Evolutionary conservation across 2,329 filamentous ascomycete species (phyloP).

Genomic region (Claviceps monticola): DNA sequence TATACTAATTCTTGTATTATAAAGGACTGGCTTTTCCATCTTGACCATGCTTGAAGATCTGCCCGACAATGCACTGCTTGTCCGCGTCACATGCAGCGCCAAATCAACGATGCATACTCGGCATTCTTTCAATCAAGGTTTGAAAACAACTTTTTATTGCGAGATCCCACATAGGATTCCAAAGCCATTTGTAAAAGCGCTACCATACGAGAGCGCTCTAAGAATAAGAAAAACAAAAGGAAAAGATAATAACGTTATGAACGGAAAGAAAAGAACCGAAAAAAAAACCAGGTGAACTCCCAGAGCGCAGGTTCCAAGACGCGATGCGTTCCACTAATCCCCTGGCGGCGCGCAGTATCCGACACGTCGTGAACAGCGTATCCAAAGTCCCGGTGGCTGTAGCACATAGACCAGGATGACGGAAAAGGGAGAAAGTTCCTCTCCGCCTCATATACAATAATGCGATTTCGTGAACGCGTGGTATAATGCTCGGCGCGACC

Average conservation of each 20-base stretch:
- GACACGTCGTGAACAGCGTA: neutral
- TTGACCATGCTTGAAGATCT: too few species aligned
- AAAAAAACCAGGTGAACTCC: neutral
- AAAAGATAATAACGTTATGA: neutral
- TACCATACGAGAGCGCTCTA: neutral
- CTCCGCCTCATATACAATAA: neutral
- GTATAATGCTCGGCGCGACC: neutral
- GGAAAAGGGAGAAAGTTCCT: neutral
- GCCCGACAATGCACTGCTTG: neutral
- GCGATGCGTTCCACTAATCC: neutral
- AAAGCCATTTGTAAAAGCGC: neutral
- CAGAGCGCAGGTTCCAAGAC: neutral
- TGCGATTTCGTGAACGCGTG: conserved; percentile 1
- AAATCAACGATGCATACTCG: neutral
- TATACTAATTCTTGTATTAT: too few species aligned
- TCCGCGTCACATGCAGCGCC: neutral
- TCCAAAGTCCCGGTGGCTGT: conserved; percentile 1
- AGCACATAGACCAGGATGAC: conserved; percentile 1
- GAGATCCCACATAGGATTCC: neutral
- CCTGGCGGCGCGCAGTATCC: neutral
- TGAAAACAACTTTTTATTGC: neutral
- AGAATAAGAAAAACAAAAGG: neutral
- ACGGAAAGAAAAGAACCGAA: too few species aligned
- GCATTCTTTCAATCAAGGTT: neutral
- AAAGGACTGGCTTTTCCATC: too few species aligned